These are phyloP conservation scores for Trichoderma asperellum DNA, from an alignment of 2,329 filamentous ascomycete genomes.

Conservation along the genomic window DNA sequence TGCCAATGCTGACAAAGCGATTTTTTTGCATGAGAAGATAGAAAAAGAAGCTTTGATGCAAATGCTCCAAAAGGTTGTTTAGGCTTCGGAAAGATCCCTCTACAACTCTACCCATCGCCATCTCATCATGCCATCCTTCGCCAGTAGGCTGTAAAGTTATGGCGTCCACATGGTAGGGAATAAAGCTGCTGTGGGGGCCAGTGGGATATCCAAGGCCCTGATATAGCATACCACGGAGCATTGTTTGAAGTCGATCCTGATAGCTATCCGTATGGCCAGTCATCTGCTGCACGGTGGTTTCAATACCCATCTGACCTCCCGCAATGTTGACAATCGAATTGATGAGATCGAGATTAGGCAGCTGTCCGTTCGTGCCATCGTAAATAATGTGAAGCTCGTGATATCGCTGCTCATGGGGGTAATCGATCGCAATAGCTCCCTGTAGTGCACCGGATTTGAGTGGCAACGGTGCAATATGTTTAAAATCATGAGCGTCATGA, in stretches of 20 bases:
- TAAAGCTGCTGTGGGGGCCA: constrained; percentile 92
- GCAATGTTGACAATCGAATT: constrained; percentile 91
- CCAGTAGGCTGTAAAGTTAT: constrained; percentile 90
- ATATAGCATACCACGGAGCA: constrained; percentile 89
- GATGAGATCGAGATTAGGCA: constrained; percentile 93
- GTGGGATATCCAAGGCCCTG: constrained; percentile 88
- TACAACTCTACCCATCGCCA: constrained; percentile 86
- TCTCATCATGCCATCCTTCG: constrained; percentile 95
- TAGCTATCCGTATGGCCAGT: constrained; percentile 82
- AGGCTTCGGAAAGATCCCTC: constrained; percentile 91
- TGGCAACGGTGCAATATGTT: constrained; percentile 72
- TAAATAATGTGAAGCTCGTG: constrained; percentile 90
- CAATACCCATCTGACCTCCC: constrained; percentile 88
- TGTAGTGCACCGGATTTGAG: constrained; percentile 93
- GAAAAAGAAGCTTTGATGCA: constrained; percentile 99
- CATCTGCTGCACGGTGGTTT: constrained; percentile 83
- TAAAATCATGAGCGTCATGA: constrained; percentile 80
- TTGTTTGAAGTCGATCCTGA: constrained; percentile 78
- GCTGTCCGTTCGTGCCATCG: constrained; percentile 91
- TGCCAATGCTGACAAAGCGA: constrained; percentile 96
- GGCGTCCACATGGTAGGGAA: constrained; percentile 96
- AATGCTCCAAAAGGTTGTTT: constrained; percentile 94
- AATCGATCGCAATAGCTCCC: constrained; percentile 91
- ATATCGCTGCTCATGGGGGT: constrained; percentile 81
- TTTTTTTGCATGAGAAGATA: constrained; percentile 91